A percentile compares a stretch with the other conserved stretches of the same genome.
phyloP scores from a whole-genome alignment of 495 filamentous ascomycete genomes.

The Terfezia claveryi region DNA sequence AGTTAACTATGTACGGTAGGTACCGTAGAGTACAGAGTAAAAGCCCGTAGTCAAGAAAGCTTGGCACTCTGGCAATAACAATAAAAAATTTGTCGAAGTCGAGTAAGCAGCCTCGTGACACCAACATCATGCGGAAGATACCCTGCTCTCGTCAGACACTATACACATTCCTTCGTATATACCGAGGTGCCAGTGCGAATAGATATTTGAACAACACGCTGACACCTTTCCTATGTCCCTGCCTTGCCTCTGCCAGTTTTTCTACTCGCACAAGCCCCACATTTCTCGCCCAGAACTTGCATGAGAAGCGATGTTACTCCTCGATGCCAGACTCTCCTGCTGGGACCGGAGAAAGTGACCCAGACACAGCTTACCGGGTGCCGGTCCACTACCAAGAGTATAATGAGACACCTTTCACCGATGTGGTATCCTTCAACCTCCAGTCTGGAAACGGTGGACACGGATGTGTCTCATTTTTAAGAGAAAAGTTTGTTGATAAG shows the following conservation, averaged over 20 bases:
- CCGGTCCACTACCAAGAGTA: slow-evolving; percentile 34
- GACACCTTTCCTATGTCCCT: not conserved
- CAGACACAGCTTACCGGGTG: not conserved
- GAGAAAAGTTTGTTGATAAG: slow-evolving; percentile 65
- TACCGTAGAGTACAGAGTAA: too few species aligned
- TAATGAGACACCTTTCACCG: slow-evolving; percentile 57
- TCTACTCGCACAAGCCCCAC: too few species aligned
- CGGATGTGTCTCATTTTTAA: slow-evolving; percentile 79
- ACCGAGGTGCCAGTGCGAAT: not conserved
- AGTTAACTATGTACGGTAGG: too few species aligned
- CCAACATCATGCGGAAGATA: not conserved
- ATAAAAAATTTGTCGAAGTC: too few species aligned
- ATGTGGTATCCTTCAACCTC: slow-evolving; percentile 56
- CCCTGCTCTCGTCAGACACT: not conserved
- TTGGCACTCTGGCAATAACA: too few species aligned
- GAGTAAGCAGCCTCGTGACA: too few species aligned
- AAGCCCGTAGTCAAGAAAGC: too few species aligned
- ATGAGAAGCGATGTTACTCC: too few species aligned
- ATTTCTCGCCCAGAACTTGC: too few species aligned
- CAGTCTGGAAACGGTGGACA: slow-evolving; percentile 63
- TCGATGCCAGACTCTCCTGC: too few species aligned
- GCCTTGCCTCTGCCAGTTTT: too few species aligned
- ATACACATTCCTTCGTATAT: not conserved
- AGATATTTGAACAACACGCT: not conserved
- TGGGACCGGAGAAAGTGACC: not conserved